Percentiles rank a stretch among this genome's conserved stretches.
These are phyloP conservation scores for Phytophthora europaea DNA, from an alignment of 352 stramenopile genomes.

Conservation along the genomic window DNA sequence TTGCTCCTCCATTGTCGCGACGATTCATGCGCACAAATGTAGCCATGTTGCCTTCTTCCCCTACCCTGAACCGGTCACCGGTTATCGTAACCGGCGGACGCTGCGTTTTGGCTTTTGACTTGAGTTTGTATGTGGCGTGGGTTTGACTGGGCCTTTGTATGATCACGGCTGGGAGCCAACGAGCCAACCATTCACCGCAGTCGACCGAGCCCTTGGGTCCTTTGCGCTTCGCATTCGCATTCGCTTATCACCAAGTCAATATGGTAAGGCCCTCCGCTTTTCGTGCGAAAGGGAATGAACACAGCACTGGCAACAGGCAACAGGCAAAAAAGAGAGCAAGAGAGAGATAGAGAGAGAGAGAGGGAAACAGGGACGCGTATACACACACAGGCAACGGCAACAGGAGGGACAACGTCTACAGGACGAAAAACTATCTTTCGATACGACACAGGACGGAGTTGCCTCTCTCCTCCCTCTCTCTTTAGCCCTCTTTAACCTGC, in stretches of 20 bases:
- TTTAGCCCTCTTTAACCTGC: not conserved
- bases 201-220: constrained; percentile 19
- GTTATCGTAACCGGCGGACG: not conserved
- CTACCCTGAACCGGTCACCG: constrained; percentile 15
- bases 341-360: not conserved
- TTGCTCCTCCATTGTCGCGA: constrained; percentile 3
- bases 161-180: constrained; percentile 53
- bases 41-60: constrained; percentile 7
- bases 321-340: not conserved
- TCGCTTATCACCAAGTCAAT: constrained; percentile 92
- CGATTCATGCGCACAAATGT: constrained; percentile 21
- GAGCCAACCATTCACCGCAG: constrained; percentile 80
- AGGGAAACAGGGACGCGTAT: not conserved
- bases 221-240: constrained; percentile 70
- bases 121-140: constrained; percentile 2
- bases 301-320: not conserved
- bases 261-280: constrained; percentile 70
- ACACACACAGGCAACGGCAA: constrained; percentile 2
- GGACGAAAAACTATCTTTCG: not conserved
- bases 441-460: not conserved
- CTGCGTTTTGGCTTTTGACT: not conserved
- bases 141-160: constrained; percentile 54
- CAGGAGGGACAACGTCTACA: not conserved
- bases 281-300: constrained; percentile 2
- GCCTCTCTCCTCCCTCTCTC: not conserved